Base-by-base conservation (phyloP, 495 filamentous ascomycete species). In the Aspergillus conjunctus region DNA sequence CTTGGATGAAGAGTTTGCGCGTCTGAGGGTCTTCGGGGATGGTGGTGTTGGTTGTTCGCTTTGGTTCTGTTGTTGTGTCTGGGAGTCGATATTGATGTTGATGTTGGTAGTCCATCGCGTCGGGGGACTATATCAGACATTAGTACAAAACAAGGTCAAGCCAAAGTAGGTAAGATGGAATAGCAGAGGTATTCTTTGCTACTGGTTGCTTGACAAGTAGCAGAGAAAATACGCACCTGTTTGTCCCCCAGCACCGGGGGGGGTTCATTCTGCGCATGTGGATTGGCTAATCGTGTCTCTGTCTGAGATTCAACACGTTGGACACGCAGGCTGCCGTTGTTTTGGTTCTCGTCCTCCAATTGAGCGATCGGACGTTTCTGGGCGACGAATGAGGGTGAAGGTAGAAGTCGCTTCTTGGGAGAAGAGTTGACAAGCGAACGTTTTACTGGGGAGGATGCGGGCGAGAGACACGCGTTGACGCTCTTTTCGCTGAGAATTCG, bases 391-490 rank as follows among this genome's bases (percentile, higher is more conserved):
- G 68, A 66, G 14, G 76, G 73, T 20, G 74, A 77, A 0, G 72
- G 73, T 7, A 79, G 71, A 26, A 76, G 73, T 59, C 75, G 73
- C 61, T 71, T 75, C 4, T 68, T 68, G 15, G 73, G 74, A 6
- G 61, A 57, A 9, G 50, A 33, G 18, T 69, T 61, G 51, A 73
- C 64, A 14, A 71, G 58, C 4, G 67, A 56, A 51, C 67, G 72
- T 70, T 77, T 79, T 58, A 66, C 55, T 26, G 76, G 74, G 20
- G 76, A 75, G 46, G 43, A 50, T 55, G 68, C 69, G 37, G 77
- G 76, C 34, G 77, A 74, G 43, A 76, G 63, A 67, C 76, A 80
- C 75, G 77, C 76, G 76, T 80, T 80, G 68, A 70, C 58, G 61
- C 72, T 71, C 62, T 77, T 80, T 51, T 77, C 76, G 31, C 77